Evolutionary conservation across 106 monocot genomes (phyloP).

Genomic region (Platanthera guangdongensis): DNA sequence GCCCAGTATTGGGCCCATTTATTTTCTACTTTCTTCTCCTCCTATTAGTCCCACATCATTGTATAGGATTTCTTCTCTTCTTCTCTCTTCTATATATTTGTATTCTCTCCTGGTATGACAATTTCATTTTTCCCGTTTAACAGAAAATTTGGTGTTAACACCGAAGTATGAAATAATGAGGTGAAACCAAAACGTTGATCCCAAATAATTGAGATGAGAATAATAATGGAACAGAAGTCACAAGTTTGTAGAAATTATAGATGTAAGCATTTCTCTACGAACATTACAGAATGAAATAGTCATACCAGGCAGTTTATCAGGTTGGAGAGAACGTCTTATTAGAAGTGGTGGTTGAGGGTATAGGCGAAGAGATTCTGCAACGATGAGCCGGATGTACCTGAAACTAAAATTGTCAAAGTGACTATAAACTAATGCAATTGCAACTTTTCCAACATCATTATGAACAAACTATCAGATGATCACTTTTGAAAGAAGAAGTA

Average conservation of each 20-base stretch:
- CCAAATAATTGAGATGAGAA: not conserved
- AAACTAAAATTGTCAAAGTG: constrained; percentile 5
- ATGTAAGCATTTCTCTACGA: not conserved
- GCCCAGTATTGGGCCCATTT: too few species aligned
- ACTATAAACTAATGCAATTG: not conserved
- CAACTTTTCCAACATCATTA: not conserved
- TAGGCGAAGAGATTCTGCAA: constrained; percentile 80
- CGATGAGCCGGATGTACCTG: constrained; percentile 79
- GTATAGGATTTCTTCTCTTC: too few species aligned
- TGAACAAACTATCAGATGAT: not conserved
- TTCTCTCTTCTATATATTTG: too few species aligned
- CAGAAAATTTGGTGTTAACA: not conserved
- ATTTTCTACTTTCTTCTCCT: too few species aligned
- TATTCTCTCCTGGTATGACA: too few species aligned
- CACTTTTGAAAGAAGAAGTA: not conserved
- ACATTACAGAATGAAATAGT: constrained; percentile 1
- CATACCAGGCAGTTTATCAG: constrained; percentile 76
- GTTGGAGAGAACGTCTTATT: constrained; percentile 76
- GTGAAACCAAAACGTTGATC: not conserved
- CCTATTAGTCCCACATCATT: too few species aligned
- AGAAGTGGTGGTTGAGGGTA: constrained; percentile 95
- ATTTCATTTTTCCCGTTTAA: too few species aligned
- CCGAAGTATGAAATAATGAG: not conserved
- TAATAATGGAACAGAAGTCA: not conserved
- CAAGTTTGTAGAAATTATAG: not conserved